Evolutionary conservation across 305 asterid species (phyloP), one percentile per base, ranked within the genome.

Genomic region (Fraxinus paxiana): DNA sequence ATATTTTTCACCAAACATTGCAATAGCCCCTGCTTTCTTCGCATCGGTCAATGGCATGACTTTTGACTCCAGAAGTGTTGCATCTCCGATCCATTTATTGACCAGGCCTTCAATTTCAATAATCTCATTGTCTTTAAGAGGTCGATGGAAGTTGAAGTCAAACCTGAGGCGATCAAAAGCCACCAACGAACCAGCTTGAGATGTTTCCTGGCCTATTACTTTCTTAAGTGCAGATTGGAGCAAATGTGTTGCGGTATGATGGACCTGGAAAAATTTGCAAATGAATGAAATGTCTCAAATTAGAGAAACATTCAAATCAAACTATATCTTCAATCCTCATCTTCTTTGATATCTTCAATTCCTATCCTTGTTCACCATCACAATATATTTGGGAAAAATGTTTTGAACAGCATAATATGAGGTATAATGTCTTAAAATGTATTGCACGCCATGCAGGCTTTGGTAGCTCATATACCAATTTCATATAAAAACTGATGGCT

Each of bases 181-280:
- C 87, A 95, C 98, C 90, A 95, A 82, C 7, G 99, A 95, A 81
- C 99, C 99, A 17, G 99, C 99, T 88, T 95, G 99, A 54, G 99
- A 94, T 81, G 98, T 94, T 85, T 95, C 99, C 82, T 90, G 83
- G 77, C 96, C 99, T 54, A 94, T 89, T 82, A 95, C 97, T 85
- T 89, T 88, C 88, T 91, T 95, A 15, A 95, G 96, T 65, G 99
- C 99, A 43, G 99, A 87, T 87, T 95, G 99, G 35, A 95, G 98
- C 81, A 95, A 91, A 92, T 94, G 99, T 10, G 99, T 95, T 24
- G 98, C 97, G 18, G 99, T 95, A 83, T 94, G 99, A 87, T 95
- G 99, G 73, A 89, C 99, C 99, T 95, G 85, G 26, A 51, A 84
- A 70, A 76, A 24, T 67, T 34, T 78, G 28, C 67, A 81, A 65